These are phyloP conservation scores for Agrocybe praecox DNA, from an alignment of 768 basidiomycete species.

Conservation along the genomic window DNA sequence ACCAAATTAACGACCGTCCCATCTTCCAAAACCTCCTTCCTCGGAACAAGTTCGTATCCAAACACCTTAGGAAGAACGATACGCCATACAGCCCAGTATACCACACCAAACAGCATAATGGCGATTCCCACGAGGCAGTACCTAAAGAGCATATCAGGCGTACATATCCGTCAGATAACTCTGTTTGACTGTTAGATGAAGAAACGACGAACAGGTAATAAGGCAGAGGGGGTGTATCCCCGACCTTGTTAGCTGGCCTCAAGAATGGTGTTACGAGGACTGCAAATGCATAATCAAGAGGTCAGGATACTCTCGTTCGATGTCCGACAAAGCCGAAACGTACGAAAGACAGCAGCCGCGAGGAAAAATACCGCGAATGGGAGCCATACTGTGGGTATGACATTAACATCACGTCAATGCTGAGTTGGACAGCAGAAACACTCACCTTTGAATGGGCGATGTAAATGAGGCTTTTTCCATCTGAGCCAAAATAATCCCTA, in stretches of 20 bases:
- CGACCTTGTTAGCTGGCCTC: conserved; percentile 51
- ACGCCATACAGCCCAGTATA: conserved; percentile 61
- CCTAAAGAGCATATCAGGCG: conserved; percentile 19
- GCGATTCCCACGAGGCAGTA: conserved; percentile 58
- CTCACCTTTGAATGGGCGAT: conserved; percentile 56
- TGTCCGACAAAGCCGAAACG: conserved; percentile 22
- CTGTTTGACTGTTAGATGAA: not conserved
- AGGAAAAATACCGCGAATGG: conserved; percentile 59
- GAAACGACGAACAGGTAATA: conserved; percentile 52
- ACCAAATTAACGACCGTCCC: conserved; percentile 59
- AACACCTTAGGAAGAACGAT: conserved; percentile 50
- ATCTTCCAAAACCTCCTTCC: conserved; percentile 51
- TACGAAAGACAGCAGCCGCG: conserved; percentile 51
- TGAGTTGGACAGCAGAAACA: not conserved
- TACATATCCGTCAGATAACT: not conserved
- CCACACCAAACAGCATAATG: conserved; percentile 44
- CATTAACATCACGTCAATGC: too few relatives aligned
- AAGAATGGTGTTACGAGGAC: conserved; percentile 61
- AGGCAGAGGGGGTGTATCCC: conserved; percentile 62
- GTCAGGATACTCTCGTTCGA: too few relatives aligned
- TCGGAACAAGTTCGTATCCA: conserved; percentile 46
- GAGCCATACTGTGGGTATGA: conserved; percentile 46
- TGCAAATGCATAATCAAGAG: too few relatives aligned
- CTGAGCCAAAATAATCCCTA: conserved; percentile 60
- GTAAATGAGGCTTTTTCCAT: conserved; percentile 47